Percentiles rank a stretch among this genome's conserved stretches.
These are phyloP conservation scores for Ceratobasidium papillatum DNA, from an alignment of 1,284 basidiomycete genomes.

Conservation along the genomic window DNA sequence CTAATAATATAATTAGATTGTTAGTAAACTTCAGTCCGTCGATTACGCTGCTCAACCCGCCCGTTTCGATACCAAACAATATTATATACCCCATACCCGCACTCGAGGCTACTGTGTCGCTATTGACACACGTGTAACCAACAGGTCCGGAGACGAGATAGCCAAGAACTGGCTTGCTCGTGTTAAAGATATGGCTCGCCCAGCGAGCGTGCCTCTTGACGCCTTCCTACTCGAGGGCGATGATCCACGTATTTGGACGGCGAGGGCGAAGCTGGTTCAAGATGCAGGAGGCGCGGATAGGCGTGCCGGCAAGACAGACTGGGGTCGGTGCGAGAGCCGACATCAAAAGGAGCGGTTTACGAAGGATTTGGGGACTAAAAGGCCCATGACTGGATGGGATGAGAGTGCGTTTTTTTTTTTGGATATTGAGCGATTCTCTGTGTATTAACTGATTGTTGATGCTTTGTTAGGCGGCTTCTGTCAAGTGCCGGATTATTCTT, in stretches of 20 bases:
- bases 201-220: slow-evolving; percentile 89
- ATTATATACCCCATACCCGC: slow-evolving; percentile 94
- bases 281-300: slow-evolving; percentile 67
- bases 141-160: slow-evolving; percentile 58
- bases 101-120: slow-evolving; percentile 89
- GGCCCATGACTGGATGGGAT: slow-evolving; percentile 92
- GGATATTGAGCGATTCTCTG: not conserved
- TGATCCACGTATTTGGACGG: slow-evolving; percentile 89
- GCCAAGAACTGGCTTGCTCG: slow-evolving; percentile 76
- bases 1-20: slow-evolving; percentile 71
- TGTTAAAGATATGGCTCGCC: slow-evolving; percentile 76
- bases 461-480: slow-evolving; percentile 74
- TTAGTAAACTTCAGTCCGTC: slow-evolving; percentile 50
- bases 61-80: slow-evolving; percentile 90
- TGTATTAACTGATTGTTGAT: not conserved
- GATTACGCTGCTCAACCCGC: slow-evolving; percentile 79
- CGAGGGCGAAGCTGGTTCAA: slow-evolving; percentile 81
- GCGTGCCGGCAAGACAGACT: slow-evolving; percentile 80
- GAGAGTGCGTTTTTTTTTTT: slow-evolving; percentile 65
- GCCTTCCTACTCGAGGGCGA: slow-evolving; percentile 91
- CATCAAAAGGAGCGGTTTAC: slow-evolving; percentile 89
- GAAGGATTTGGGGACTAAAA: slow-evolving; percentile 81
- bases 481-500: slow-evolving; percentile 88
- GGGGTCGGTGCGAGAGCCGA: slow-evolving; percentile 91
- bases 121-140: slow-evolving; percentile 57